Conservation (phyloP, 768 basidiomycete genomes). For the Aureoboletus auriporus region DNA sequence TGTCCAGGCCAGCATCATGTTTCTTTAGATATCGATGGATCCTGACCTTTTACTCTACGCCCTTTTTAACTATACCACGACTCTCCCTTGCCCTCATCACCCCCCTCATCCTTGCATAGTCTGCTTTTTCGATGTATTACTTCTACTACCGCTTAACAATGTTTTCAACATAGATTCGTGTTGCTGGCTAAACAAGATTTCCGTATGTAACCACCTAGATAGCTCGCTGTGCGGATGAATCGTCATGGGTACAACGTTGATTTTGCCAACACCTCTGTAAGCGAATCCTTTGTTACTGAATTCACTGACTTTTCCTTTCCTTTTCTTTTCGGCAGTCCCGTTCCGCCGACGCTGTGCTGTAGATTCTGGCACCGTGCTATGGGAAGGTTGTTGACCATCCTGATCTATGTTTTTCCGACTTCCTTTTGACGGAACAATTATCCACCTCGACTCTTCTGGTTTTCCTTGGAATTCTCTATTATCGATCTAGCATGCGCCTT, state of each 20-base stretch:
- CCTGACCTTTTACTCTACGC: constrained; percentile 25
- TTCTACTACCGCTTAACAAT: constrained; percentile 15
- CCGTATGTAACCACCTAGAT: constrained; percentile 27
- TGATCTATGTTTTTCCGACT: not conserved
- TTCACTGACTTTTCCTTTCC: constrained; percentile 14
- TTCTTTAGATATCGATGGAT: constrained; percentile 20
- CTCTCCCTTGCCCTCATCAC: constrained; percentile 13
- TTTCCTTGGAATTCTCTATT: not conserved
- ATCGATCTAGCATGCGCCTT: not conserved
- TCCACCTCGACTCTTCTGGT: constrained; percentile 1
- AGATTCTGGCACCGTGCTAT: not conserved
- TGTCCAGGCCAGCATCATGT: constrained; percentile 15
- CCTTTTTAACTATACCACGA: constrained; percentile 28
- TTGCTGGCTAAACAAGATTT: constrained; percentile 10
- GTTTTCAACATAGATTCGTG: constrained; percentile 28
- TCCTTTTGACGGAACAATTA: not conserved
- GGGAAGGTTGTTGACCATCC: not conserved
- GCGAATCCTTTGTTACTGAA: constrained; percentile 14
- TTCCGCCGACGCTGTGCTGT: not conserved
- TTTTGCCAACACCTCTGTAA: constrained; percentile 16
- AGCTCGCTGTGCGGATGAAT: constrained; percentile 19
- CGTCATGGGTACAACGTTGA: constrained; percentile 1
- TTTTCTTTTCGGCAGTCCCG: constrained; percentile 6
- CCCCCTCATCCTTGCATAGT: constrained; percentile 26
- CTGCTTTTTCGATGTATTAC: constrained; percentile 28